Conservation (phyloP, 768 basidiomycete genomes). For the Podaxis carcinomalis region DNA sequence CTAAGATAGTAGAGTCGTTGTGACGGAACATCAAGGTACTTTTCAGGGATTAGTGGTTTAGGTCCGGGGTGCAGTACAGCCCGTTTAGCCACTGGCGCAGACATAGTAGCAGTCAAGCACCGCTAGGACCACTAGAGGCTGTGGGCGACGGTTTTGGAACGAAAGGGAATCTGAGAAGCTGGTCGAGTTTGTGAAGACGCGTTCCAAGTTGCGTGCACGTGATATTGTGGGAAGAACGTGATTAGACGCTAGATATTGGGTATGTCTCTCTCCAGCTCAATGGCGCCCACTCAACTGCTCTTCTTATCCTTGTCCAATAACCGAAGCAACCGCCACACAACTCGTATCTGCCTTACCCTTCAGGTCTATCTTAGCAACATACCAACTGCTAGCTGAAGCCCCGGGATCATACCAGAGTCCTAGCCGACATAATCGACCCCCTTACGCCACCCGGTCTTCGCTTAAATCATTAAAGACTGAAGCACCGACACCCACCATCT, state of each 20-base stretch:
- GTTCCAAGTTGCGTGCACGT: neutral
- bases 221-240: neutral
- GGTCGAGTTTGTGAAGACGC: neutral
- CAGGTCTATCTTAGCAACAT: neutral
- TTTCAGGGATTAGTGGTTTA: slow-evolving; percentile 64
- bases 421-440: neutral
- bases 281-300: no score
- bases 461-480: neutral
- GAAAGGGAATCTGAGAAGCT: neutral
- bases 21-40: slow-evolving; percentile 69
- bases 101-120: slow-evolving; percentile 7
- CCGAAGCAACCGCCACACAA: no score
- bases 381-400: neutral
- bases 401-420: neutral
- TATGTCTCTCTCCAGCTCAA: no score
- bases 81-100: neutral
- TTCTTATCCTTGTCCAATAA: no score
- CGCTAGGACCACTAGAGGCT: neutral
- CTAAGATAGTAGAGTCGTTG: slow-evolving; percentile 79
- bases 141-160: neutral
- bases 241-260: neutral
- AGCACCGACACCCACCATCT: neutral
- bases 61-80: slow-evolving; percentile 4
- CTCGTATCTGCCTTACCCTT: no score
- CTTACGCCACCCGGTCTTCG: neutral